phyloP scores from a whole-genome alignment of 2,329 filamentous ascomycete genomes.

The Apiospora kogelbergensis region DNA sequence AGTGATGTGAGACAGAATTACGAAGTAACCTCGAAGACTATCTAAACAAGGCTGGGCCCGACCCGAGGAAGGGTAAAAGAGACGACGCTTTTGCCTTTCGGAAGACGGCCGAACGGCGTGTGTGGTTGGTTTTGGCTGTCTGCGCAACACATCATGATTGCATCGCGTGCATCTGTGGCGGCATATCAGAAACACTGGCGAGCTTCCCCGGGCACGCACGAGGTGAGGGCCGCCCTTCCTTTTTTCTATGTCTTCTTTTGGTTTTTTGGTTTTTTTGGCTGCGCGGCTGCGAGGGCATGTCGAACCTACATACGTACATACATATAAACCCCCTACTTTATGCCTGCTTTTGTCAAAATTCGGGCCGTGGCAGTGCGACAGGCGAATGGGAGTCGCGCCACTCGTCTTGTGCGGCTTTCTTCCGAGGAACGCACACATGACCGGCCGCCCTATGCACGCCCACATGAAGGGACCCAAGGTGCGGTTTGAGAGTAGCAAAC shows the following conservation, averaged over 20 bases:
- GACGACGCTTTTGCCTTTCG: not conserved
- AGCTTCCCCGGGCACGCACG: not conserved
- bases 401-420: not conserved
- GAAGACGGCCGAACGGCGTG: not conserved
- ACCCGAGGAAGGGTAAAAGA: not conserved
- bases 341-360: not conserved
- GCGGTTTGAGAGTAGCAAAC: not conserved
- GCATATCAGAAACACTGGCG: not conserved
- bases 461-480: not conserved
- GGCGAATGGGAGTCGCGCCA: not conserved
- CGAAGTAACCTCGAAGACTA: not conserved
- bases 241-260: not conserved
- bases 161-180: not conserved
- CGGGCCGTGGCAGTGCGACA: not conserved
- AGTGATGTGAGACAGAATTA: not conserved
- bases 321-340: no score
- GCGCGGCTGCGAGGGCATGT: not conserved
- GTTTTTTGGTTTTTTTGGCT: not conserved
- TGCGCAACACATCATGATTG: slow-evolving; percentile 5
- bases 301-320: not conserved
- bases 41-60: not conserved
- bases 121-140: not conserved
- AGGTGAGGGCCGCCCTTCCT: not conserved
- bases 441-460: not conserved
- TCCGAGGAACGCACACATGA: not conserved